Conservation (phyloP, 2,329 filamentous ascomycete genomes). For the Teratosphaeria nubilosa region DNA sequence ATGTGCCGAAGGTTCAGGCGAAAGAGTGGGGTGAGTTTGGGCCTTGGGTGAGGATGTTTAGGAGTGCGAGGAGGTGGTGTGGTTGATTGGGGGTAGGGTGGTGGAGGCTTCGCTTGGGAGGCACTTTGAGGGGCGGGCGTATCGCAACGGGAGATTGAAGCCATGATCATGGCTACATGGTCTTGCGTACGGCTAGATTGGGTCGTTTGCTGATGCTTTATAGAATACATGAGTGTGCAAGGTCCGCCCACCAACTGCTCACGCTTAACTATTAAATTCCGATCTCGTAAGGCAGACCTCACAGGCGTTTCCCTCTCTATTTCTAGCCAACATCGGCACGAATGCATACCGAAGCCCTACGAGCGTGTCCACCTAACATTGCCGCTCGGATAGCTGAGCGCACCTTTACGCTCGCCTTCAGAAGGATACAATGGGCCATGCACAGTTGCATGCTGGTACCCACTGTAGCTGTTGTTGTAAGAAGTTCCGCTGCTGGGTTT, state of each 20-base stretch:
- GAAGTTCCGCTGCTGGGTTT: not conserved
- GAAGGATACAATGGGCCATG: not conserved
- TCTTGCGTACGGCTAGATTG: too few relatives aligned
- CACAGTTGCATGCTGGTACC: not conserved
- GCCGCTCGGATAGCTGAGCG: not conserved
- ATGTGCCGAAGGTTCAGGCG: slow-evolving; percentile 53
- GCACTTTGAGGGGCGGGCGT: too few relatives aligned
- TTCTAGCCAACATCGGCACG: too few relatives aligned
- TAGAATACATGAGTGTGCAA: too few relatives aligned
- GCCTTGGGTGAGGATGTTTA: slow-evolving; percentile 79
- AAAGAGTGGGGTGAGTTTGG: slow-evolving; percentile 70
- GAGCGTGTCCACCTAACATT: not conserved
- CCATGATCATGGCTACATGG: too few relatives aligned
- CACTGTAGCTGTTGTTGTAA: not conserved
- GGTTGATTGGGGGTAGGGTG: not conserved
- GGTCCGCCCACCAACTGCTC: too few relatives aligned
- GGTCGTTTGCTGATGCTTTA: too few relatives aligned
- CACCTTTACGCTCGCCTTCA: not conserved
- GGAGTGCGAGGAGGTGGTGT: slow-evolving; percentile 71
- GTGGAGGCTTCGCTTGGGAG: too few relatives aligned
- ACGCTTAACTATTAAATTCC: too few relatives aligned
- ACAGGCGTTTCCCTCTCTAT: too few relatives aligned
- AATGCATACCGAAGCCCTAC: not conserved
- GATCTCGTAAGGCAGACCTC: too few relatives aligned
- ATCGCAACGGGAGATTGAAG: too few relatives aligned